These are phyloP conservation scores for Paraurostyla sp. DNA, from an alignment of 73 alveolate species.

Conservation along the genomic window DNA sequence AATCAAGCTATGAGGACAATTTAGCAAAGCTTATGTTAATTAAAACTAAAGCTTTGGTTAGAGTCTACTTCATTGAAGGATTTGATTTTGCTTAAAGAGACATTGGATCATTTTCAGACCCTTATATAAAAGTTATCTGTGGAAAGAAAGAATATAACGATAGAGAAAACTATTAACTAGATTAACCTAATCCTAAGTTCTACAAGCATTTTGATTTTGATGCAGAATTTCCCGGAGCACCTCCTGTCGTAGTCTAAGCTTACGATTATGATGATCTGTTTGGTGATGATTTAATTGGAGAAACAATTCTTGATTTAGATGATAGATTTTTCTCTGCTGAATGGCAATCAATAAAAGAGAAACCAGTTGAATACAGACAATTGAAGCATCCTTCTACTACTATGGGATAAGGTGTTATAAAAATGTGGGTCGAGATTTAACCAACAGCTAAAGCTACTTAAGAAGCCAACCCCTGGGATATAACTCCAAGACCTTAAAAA, in stretches of 20 bases:
- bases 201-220: constrained; percentile 87
- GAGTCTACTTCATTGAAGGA: constrained; percentile 92
- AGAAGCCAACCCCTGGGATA: constrained; percentile 86
- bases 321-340: constrained; percentile 93
- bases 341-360: constrained; percentile 88
- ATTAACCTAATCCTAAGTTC: constrained; percentile 91
- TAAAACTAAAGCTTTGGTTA: constrained; percentile 76
- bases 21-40: constrained; percentile 59
- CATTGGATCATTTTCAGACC: constrained; percentile 92
- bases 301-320: constrained; percentile 95
- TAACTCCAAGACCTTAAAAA: constrained; percentile 86
- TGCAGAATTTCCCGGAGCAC: constrained; percentile 97
- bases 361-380: constrained; percentile 87
- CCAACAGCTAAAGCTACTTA: constrained; percentile 60
- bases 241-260: constrained; percentile 85
- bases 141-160: constrained; percentile 84
- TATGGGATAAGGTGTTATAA: constrained; percentile 88
- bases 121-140: constrained; percentile 89
- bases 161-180: constrained; percentile 77
- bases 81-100: constrained; percentile 93
- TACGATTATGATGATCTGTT: constrained; percentile 97
- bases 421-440: constrained; percentile 91
- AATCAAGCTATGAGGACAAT: constrained; percentile 36
- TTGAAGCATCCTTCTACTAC: constrained; percentile 85
- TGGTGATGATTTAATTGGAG: constrained; percentile 96